Evolutionary conservation across 2,329 filamentous ascomycete genomes (phyloP), one percentile per base, ranked within the genome.

Genomic region (Aspergillus sp.): DNA sequence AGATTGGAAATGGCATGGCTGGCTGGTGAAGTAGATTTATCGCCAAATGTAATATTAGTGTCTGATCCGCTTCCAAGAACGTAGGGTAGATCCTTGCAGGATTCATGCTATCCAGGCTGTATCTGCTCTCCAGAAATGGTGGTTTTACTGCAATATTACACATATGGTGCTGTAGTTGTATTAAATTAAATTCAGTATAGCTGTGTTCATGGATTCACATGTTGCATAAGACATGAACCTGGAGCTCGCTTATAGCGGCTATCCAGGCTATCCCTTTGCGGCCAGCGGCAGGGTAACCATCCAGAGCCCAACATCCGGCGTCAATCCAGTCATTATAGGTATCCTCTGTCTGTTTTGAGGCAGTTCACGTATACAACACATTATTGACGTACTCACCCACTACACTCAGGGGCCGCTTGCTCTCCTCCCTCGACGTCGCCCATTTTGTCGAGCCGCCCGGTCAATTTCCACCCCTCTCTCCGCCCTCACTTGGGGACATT

Each of bases 231-330:
- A n/a, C 15, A n/a, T 37, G 35, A 37, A 37, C 15, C 35, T 37
- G 15, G 35, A n/a, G 49, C 66, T 75, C 73, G 72, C 72, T 75
- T 75, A 68, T 65, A 66, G 73, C 72, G 73, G 67, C 68, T 76
- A 76, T 69, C 66, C 65, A 70, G 73, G 67, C 68, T 76, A 76
- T 69, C 66, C 66, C 64, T 63, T 72, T 73, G 71, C 69, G 68
- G 62, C 64, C 62, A 62, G 70, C 68, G 72, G 70, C 68, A 72
- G 64, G 66, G 68, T 66, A 71, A 70, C 71, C 71, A 74, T 67
- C 70, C 71, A 74, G 69, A 70, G 64, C 58, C 64, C 70, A 70
- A 73, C 68, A 66, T 63, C 67, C 58, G 64, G 66, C 70, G 66
- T 72, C 67, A 67, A 67, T 64, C 64, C 60, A 68, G 40, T 61